A percentile compares a stretch with the other conserved stretches of the same genome.
Conservation (phyloP, 169 alveolate species). For the Babesia sp. region DNA sequence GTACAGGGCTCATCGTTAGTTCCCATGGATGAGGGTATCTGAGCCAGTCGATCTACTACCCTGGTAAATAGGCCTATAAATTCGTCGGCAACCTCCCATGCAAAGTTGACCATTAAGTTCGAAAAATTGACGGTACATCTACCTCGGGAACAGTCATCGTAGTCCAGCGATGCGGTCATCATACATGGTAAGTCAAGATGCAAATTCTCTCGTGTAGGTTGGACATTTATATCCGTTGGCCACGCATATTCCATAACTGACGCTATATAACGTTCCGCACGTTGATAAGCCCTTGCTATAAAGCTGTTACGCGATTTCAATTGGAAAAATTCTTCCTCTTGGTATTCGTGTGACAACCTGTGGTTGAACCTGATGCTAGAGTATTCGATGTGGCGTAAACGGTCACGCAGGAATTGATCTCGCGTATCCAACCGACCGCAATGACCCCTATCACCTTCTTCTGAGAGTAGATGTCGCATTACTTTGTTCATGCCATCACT, state of each 20-base stretch:
- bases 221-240: background rate
- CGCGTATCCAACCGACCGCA: background rate
- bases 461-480: background rate
- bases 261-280: background rate
- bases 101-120: slow-evolving; percentile 28
- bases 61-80: background rate
- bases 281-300: background rate
- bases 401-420: background rate
- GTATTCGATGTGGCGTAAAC: slow-evolving; percentile 19
- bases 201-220: background rate
- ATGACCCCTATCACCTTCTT: background rate
- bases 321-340: slow-evolving; percentile 14
- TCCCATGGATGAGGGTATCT: background rate
- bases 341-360: slow-evolving; percentile 19
- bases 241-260: slow-evolving; percentile 7
- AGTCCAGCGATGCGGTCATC: slow-evolving; percentile 37
- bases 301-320: background rate
- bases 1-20: background rate
- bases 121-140: slow-evolving; percentile 31
- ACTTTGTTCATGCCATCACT: slow-evolving; percentile 11
- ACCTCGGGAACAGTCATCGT: slow-evolving; percentile 5
- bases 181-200: slow-evolving; percentile 26
- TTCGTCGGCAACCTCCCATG: slow-evolving; percentile 60
- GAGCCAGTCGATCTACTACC: background rate
- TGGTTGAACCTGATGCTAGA: background rate